Conservation (phyloP, 2,329 filamentous ascomycete genomes). For the Microcera coccophila region DNA sequence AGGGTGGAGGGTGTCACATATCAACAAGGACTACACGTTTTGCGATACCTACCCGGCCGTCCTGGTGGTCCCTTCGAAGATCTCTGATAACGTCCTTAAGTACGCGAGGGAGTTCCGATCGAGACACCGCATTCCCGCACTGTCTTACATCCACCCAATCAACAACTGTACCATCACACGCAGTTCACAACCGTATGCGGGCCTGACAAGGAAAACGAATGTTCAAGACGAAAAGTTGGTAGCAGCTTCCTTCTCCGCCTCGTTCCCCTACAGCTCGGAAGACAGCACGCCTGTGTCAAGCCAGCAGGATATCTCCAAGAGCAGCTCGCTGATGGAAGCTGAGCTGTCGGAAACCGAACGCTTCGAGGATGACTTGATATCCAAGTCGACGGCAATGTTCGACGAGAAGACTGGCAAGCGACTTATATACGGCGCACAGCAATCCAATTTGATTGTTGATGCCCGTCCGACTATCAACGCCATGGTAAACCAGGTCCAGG, state of each 20-base stretch:
- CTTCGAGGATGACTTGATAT: constrained; percentile 65
- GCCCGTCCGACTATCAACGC: constrained; percentile 92
- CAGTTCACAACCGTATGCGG: constrained; percentile 87
- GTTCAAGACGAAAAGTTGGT: constrained; percentile 95
- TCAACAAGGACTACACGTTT: constrained; percentile 87
- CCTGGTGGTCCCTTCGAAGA: constrained; percentile 77
- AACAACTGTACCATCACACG: constrained; percentile 97
- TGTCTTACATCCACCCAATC: constrained; percentile 92
- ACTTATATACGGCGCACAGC: constrained; percentile 83
- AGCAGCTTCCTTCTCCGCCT: constrained; percentile 73
- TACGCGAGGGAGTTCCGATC: constrained; percentile 90
- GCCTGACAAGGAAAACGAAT: constrained; percentile 81
- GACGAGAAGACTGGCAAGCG: constrained; percentile 60
- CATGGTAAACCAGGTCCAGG: constrained; percentile 87
- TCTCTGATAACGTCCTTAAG: constrained; percentile 96
- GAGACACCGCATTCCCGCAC: constrained; percentile 76
- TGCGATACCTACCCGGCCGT: constrained; percentile 88
- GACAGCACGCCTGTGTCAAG: constrained; percentile 40
- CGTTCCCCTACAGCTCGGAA: constrained; percentile 32
- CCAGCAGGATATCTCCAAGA: constrained; percentile 46
- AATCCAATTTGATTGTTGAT: constrained; percentile 92
- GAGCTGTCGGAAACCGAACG: constrained; percentile 61
- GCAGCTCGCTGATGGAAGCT: constrained; percentile 35
- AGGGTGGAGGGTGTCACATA: constrained; percentile 84
- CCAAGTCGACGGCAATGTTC: constrained; percentile 36